Evolutionary conservation across 1,139 yeast genomes (phyloP).

Genomic region (Yamadazyma oceani): DNA sequence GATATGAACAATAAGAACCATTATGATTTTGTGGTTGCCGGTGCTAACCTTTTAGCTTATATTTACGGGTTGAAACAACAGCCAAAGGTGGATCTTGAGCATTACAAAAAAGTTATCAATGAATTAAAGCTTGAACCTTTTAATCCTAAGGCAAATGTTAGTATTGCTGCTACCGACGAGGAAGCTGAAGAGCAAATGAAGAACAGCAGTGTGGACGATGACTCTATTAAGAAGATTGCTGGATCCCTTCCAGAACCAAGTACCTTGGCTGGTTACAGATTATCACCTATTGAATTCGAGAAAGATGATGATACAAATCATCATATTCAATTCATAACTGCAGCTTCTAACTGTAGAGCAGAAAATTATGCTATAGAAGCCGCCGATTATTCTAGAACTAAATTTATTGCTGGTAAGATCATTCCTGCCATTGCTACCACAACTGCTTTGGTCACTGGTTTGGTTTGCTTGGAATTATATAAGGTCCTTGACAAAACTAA

Average conservation of each 20-base stretch:
- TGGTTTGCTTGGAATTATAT: slow-evolving; percentile 87
- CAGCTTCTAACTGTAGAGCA: slow-evolving; percentile 96
- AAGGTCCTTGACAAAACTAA: slow-evolving; percentile 77
- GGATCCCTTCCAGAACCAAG: slow-evolving; percentile 86
- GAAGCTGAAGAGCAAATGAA: slow-evolving; percentile 82
- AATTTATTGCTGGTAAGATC: slow-evolving; percentile 88
- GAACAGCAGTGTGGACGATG: slow-evolving; percentile 54
- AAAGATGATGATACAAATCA: slow-evolving; percentile 97
- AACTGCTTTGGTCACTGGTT: slow-evolving; percentile 93
- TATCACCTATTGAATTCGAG: slow-evolving; percentile 88
- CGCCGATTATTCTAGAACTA: slow-evolving; percentile 74
- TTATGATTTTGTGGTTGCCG: slow-evolving; percentile 79
- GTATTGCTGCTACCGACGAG: slow-evolving; percentile 84
- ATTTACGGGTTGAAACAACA: slow-evolving; percentile 83
- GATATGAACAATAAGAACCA: slow-evolving; percentile 77
- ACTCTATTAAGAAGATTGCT: slow-evolving; percentile 58
- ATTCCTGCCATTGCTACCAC: slow-evolving; percentile 99
- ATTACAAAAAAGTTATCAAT: slow-evolving; percentile 53
- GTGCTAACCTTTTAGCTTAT: slow-evolving; percentile 87
- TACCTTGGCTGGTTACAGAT: slow-evolving; percentile 82
- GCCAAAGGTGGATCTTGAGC: slow-evolving; percentile 38
- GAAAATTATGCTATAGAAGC: slow-evolving; percentile 82
- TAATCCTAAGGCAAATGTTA: slow-evolving; percentile 70
- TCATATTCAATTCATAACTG: slow-evolving; percentile 94
- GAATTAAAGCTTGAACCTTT: slow-evolving; percentile 47